These are phyloP conservation scores for Xanthoceras sorbifolium DNA, from an alignment of 345 rosid species.

Conservation along the genomic window DNA sequence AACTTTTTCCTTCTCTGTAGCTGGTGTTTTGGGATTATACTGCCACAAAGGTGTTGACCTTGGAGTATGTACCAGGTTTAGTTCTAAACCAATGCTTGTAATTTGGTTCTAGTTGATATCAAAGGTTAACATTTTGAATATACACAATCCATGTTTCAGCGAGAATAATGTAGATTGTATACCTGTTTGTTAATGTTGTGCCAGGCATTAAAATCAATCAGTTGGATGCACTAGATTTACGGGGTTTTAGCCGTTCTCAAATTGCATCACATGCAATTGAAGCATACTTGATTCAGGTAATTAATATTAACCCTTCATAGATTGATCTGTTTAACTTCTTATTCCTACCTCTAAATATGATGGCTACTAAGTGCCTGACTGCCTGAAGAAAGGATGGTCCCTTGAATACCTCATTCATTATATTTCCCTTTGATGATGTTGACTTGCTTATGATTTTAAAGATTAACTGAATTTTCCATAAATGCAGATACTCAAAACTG, in stretches of 20 bases:
- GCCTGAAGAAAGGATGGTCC: background rate
- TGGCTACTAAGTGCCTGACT: background rate
- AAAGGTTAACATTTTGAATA: background rate
- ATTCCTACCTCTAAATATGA: background rate
- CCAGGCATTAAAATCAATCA: constrained; percentile 83
- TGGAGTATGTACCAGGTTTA: constrained; percentile 97
- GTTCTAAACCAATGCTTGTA: constrained; percentile 26
- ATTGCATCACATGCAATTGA: constrained; percentile 89
- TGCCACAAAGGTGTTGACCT: constrained; percentile 83
- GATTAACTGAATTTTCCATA: constrained; percentile 12
- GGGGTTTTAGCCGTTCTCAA: constrained; percentile 61
- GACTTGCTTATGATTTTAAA: constrained; percentile 6
- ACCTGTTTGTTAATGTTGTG: constrained; percentile 4
- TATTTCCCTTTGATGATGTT: background rate
- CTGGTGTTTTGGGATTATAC: constrained; percentile 95
- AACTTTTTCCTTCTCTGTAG: constrained; percentile 40
- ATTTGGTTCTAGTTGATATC: constrained; percentile 16
- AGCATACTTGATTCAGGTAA: constrained; percentile 93
- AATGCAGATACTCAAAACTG: constrained; percentile 81
- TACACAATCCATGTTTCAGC: background rate
- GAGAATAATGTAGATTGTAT: background rate
- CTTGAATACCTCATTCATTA: background rate
- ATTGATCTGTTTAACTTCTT: background rate
- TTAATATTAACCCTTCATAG: constrained; percentile 8
- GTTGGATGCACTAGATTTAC: constrained; percentile 58